Evolutionary conservation across 345 rosid genomes (phyloP), one percentile per base, ranked within the genome.

Genomic region (Turnera subulata): DNA sequence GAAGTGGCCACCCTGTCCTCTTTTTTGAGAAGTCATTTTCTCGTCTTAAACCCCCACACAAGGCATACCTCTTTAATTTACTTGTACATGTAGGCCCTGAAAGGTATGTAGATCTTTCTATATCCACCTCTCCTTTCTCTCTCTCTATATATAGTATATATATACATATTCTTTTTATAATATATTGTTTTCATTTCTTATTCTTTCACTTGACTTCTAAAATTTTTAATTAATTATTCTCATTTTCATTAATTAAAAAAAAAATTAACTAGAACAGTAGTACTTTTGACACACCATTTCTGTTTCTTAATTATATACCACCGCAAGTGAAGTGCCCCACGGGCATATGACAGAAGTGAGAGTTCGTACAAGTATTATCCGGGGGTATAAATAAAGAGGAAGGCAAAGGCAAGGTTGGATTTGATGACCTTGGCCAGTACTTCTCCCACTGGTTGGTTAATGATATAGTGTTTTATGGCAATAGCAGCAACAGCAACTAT

Each of bases 1-100:
- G 45, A 13, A 6, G 45, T 42, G 45, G 45, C 15, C 45, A 42
- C 14, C 15, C 45, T 42, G 45, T 42, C 24, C 8, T 15, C 1
- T 46, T 33, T 39, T 45, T 66, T 70, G 89, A 76, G 67, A 74
- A 52, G 96, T 85, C 97, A 66, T 63, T 85, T 70, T 89, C 98
- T 73, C 65, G 50, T 71, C 82, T 68, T 76, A 49, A 78, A 80
- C 52, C 55, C 73, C 35, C 45, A 50, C 23, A 51, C n/a, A 62
- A 25, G 57, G 63, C 68, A 62, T 65, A 26, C 54, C 65, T 54
- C 40, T 49, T 56, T 50, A n/a, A n/a, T n/a, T n/a, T n/a, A n/a
- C n/a, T n/a, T n/a, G n/a, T n/a, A 26, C 60, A n/a, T 72, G 82
- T 77, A 67, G 80, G 76, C 42, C 82, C 80, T 63, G 47, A 53